Percentiles rank a stretch among this genome's conserved stretches.
Evolutionary conservation across 2,329 filamentous ascomycete species (phyloP).

Genomic region (Fusarium odoratissimum): DNA sequence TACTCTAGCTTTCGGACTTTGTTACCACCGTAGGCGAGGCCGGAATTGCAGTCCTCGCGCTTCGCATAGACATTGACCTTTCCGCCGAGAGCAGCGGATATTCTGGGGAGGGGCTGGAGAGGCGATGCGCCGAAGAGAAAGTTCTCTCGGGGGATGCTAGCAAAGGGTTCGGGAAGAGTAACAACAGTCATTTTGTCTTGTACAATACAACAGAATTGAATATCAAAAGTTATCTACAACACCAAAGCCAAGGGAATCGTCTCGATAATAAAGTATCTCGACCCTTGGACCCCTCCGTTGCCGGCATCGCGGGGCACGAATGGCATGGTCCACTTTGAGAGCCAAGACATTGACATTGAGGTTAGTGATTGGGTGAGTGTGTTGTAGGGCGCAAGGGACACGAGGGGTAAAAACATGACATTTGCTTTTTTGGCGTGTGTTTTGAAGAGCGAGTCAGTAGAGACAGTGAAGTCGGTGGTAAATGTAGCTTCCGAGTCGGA

Average conservation of each 20-base stretch:
- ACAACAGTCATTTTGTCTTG: slow-evolving; percentile 47
- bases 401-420: slow-evolving; percentile 33
- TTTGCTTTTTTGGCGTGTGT: background rate
- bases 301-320: slow-evolving; percentile 32
- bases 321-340: slow-evolving; percentile 29
- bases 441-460: slow-evolving; percentile 22
- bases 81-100: slow-evolving; percentile 69
- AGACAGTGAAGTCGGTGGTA: slow-evolving; percentile 18
- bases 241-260: background rate
- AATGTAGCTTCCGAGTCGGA: slow-evolving; percentile 33
- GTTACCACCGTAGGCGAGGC: slow-evolving; percentile 75
- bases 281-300: slow-evolving; percentile 20
- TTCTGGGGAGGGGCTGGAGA: slow-evolving; percentile 74
- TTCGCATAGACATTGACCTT: slow-evolving; percentile 76
- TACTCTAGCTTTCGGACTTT: slow-evolving; percentile 76
- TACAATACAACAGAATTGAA: background rate
- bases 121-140: slow-evolving; percentile 77
- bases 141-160: slow-evolving; percentile 69
- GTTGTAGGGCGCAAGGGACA: slow-evolving; percentile 39
- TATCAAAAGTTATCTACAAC: background rate
- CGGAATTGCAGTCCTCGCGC: slow-evolving; percentile 77
- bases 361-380: slow-evolving; percentile 15
- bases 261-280: background rate
- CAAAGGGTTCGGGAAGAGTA: slow-evolving; percentile 70
- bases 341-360: background rate